Conservation (phyloP, 768 basidiomycete genomes). For the Imleria badia region DNA sequence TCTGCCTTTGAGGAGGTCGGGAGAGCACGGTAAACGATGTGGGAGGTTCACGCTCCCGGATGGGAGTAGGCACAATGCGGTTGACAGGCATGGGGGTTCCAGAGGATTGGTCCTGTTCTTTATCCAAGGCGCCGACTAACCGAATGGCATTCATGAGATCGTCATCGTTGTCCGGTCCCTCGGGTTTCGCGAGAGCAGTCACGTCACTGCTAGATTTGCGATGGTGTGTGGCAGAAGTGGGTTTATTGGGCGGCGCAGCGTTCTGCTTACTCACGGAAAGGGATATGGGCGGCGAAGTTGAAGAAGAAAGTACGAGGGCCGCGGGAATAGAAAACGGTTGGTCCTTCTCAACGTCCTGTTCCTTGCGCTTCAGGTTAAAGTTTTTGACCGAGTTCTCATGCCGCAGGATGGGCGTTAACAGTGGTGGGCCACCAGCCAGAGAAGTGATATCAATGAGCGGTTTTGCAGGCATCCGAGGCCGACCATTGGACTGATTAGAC, state of each 20-base stretch:
- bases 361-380: constrained; percentile 14
- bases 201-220: constrained; percentile 20
- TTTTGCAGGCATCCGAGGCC: constrained; percentile 38
- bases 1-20: constrained; percentile 45
- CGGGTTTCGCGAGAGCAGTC: constrained; percentile 4
- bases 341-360: constrained; percentile 23
- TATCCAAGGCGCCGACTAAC: constrained; percentile 29
- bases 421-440: constrained; percentile 36
- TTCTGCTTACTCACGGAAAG: constrained; percentile 13
- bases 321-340: constrained; percentile 32
- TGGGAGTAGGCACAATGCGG: constrained; percentile 51
- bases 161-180: constrained; percentile 22
- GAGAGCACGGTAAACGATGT: constrained; percentile 65
- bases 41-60: constrained; percentile 53
- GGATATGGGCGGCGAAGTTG: constrained; percentile 20
- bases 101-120: constrained; percentile 17
- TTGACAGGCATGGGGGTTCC: constrained; percentile 8
- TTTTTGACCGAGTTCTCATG: constrained; percentile 31
- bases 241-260: background rate
- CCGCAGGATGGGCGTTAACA: constrained; percentile 30
- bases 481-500: constrained; percentile 31
- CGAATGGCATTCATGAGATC: constrained; percentile 34
- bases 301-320: constrained; percentile 20
- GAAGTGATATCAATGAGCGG: constrained; percentile 43
- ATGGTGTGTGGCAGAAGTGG: constrained; percentile 7